These are phyloP conservation scores for Thuidium tamariscinum DNA, from an alignment of 225 moss, liverwort and hornwort genomes.

Conservation along the genomic window DNA sequence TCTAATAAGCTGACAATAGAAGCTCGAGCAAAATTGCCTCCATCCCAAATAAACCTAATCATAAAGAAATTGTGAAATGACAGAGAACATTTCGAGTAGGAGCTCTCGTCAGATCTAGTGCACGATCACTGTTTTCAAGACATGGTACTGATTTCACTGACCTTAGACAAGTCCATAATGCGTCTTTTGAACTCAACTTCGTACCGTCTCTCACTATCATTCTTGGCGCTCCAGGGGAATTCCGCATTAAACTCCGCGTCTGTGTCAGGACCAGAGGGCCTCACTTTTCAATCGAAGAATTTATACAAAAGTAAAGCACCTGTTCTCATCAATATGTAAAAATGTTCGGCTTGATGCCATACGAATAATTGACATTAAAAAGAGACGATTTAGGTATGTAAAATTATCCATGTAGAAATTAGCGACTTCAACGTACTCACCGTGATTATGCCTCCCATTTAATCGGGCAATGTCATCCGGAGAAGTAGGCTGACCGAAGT, in stretches of 20 bases:
- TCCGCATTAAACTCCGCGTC: conserved; percentile 36
- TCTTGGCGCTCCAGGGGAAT: conserved; percentile 48
- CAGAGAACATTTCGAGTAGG: neutral
- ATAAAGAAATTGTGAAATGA: neutral
- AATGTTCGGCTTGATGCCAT: neutral
- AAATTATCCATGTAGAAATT: neutral
- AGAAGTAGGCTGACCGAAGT: conserved; percentile 53
- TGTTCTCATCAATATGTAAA: neutral
- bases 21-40: neutral
- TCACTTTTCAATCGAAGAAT: neutral
- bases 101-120: neutral
- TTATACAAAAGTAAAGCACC: neutral
- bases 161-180: conserved; percentile 65
- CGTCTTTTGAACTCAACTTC: conserved; percentile 65
- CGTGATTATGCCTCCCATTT: conserved; percentile 19
- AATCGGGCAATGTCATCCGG: conserved; percentile 22
- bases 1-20: neutral
- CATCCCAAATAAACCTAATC: neutral
- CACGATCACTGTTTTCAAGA: neutral
- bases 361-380: neutral
- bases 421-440: conserved; percentile 12
- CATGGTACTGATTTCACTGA: conserved; percentile 1
- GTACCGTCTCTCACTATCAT: conserved; percentile 47
- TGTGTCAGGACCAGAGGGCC: neutral
- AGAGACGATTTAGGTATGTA: neutral